Evolutionary conservation across 176 grass and related monocot genomes (phyloP).

Genomic region (Pontederia crassipes): DNA sequence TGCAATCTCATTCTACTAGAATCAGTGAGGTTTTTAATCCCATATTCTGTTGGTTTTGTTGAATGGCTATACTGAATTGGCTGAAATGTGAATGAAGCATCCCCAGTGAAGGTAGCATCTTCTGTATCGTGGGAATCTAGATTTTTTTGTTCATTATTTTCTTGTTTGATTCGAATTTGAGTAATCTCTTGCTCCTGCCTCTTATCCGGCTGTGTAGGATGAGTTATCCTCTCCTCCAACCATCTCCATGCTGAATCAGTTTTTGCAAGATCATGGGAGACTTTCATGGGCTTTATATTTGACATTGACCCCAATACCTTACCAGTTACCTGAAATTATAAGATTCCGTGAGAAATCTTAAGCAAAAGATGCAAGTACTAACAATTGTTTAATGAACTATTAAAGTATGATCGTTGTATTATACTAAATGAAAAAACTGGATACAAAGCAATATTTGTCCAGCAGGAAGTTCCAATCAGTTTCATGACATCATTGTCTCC

Average conservation of each 20-base stretch:
- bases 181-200: neutral
- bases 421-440: too few species aligned
- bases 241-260: slow-evolving; percentile 2
- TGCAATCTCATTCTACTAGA: too few species aligned
- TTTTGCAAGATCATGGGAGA: neutral
- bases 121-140: neutral
- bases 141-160: neutral
- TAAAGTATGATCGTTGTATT: too few species aligned
- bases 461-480: too few species aligned
- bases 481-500: too few species aligned
- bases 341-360: neutral
- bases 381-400: too few species aligned
- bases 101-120: neutral
- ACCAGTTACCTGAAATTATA: neutral
- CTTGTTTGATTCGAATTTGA: neutral
- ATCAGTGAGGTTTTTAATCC: too few species aligned
- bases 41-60: too few species aligned
- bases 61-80: too few species aligned
- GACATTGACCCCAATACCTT: neutral
- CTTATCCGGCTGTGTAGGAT: neutral
- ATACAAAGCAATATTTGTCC: too few species aligned
- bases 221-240: neutral
- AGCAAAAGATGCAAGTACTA: neutral
- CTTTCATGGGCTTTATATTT: neutral
- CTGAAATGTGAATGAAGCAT: too few species aligned